Evolutionary conservation across 2,329 filamentous ascomycete species (phyloP), one percentile per base, ranked within the genome.

Genomic region (Didymella exigua): DNA sequence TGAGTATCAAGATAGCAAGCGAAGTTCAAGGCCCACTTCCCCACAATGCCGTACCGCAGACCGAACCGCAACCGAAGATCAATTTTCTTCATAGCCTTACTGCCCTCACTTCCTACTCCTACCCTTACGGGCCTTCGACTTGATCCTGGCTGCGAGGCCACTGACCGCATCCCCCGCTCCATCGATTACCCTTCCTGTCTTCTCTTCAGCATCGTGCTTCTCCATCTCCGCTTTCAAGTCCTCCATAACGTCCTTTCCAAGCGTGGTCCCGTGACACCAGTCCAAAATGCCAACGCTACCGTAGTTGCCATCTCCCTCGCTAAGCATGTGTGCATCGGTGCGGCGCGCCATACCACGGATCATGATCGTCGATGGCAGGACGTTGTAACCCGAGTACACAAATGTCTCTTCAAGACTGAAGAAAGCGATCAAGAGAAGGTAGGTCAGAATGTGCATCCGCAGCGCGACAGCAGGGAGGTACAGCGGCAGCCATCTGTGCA

Each of bases 361-460:
- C 63, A 87, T 78, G 61, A 86, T 84, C 7, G 77, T 82, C 2
- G 82, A 84, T 2, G 84, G 84, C 49, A 86, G 74, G 6, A 85
- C 76, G 14, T 80, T 83, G 73, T 91, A 92, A 0, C 89, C 88
- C 0, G 85, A 89, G 74, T 85, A 85, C 24, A 86, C 78, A 42
- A 90, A 76, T 0, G 85, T 85, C 60, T 90, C 88, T 61, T 91
- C 86, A 0, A 86, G 67, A 2, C 87, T 89, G 58, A 83, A 82
- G 23, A 91, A 68, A 0, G 82, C 80, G 14, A 86, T 77, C 59
- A 90, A 83, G 10, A 89, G 66, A 51, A 90, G 81, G 75, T 88
- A 91, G 0, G 87, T 90, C n/a, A 91, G 78, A 4, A 91, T 80
- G 70, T 92, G 89, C 30, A 87, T 86, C 8, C 86, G 85, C 34